phyloP scores from a whole-genome alignment of 768 basidiomycete genomes.

The Serendipita sp. region DNA sequence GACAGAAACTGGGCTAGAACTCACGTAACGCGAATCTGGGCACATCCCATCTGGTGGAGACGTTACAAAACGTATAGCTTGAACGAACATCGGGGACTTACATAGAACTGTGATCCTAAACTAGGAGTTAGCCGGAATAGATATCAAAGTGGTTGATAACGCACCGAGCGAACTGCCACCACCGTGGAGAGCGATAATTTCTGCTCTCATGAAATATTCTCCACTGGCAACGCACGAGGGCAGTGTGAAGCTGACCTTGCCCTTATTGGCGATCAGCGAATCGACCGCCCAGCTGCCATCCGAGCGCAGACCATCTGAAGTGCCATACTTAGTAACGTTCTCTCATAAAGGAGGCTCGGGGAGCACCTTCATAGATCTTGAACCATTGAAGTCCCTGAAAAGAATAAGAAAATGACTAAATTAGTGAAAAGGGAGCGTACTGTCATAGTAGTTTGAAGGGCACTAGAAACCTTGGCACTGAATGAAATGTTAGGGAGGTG shows the following conservation, averaged over 20 bases:
- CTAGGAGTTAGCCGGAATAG: slow-evolving; percentile 11
- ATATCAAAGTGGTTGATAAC: neutral
- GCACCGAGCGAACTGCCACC: neutral
- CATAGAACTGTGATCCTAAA: slow-evolving; percentile 38
- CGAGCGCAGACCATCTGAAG: neutral
- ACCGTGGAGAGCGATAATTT: neutral
- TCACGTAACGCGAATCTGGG: neutral
- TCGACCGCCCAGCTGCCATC: slow-evolving; percentile 30
- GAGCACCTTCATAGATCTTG: slow-evolving; percentile 32
- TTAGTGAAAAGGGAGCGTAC: slow-evolving; percentile 10
- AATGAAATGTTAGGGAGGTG: neutral
- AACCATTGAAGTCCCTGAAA: slow-evolving; percentile 33
- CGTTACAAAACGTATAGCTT: neutral
- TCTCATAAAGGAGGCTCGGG: neutral
- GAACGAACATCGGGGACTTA: slow-evolving; percentile 15
- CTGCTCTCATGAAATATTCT: neutral
- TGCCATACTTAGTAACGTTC: neutral
- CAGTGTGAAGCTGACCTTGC: slow-evolving; percentile 34
- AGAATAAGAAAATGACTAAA: neutral
- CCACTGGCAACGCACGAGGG: slow-evolving; percentile 32
- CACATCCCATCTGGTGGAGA: slow-evolving; percentile 20
- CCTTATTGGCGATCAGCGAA: slow-evolving; percentile 31
- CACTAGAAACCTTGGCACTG: slow-evolving; percentile 32
- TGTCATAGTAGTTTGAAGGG: slow-evolving; percentile 31
- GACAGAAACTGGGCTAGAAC: neutral